Evolutionary conservation across 805 yeast genomes (phyloP).

Genomic region (Pichia cabralensis): DNA sequence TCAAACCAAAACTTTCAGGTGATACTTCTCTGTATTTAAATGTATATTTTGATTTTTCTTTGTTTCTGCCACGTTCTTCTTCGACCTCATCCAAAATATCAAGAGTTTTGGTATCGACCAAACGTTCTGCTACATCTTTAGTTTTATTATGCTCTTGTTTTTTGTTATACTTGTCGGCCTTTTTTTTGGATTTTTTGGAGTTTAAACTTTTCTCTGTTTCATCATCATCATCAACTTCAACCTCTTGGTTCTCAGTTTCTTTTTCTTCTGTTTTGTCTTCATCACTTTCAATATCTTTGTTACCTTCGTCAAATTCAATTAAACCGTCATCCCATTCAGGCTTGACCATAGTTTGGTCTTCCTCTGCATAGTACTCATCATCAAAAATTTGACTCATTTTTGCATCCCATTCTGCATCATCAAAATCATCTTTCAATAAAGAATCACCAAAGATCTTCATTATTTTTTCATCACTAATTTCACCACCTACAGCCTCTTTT

Average conservation of each 20-base stretch:
- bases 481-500: slow-evolving; percentile 59
- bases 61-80: slow-evolving; percentile 52
- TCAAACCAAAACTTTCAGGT: slow-evolving; percentile 84
- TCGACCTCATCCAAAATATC: slow-evolving; percentile 62
- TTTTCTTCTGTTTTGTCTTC: slow-evolving; percentile 30
- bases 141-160: slow-evolving; percentile 56
- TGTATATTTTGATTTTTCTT: slow-evolving; percentile 33
- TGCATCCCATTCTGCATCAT: slow-evolving; percentile 83
- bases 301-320: slow-evolving; percentile 23
- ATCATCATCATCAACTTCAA: slow-evolving; percentile 18
- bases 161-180: slow-evolving; percentile 41
- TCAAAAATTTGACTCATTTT: slow-evolving; percentile 78
- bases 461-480: slow-evolving; percentile 47
- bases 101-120: slow-evolving; percentile 66
- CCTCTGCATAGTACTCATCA: slow-evolving; percentile 64
- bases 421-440: slow-evolving; percentile 78
- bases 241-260: slow-evolving; percentile 25
- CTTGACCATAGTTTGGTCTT: slow-evolving; percentile 36
- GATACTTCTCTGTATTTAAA: slow-evolving; percentile 92
- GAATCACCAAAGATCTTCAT: slow-evolving; percentile 63
- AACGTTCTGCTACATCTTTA: slow-evolving; percentile 59
- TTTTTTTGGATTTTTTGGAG: slow-evolving; percentile 44
- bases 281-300: slow-evolving; percentile 33
- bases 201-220: slow-evolving; percentile 22
- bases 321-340: slow-evolving; percentile 57